Conservation (phyloP, 164 flowering plant species). For the Platanus orientalis region DNA sequence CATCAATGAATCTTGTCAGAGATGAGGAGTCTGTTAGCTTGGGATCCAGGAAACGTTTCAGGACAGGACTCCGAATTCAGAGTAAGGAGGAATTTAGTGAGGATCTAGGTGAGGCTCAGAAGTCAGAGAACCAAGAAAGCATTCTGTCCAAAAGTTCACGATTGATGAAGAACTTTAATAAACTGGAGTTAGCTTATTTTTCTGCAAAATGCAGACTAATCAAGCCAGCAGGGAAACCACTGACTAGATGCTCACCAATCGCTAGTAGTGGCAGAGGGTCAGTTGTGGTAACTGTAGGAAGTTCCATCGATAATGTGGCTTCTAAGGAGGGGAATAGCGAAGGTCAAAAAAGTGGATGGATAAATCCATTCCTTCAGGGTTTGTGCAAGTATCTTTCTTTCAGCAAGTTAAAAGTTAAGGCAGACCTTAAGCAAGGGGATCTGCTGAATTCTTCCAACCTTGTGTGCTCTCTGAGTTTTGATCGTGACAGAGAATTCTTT, state of each 20-base stretch:
- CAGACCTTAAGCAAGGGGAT: conserved; percentile 83
- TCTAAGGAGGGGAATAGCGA: conserved; percentile 37
- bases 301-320: conserved; percentile 55
- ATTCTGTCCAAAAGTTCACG: conserved; percentile 52
- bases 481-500: conserved; percentile 71
- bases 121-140: conserved; percentile 38
- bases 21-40: conserved; percentile 38
- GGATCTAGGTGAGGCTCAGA: conserved; percentile 26
- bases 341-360: conserved; percentile 55
- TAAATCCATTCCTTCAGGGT: conserved; percentile 84
- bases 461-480: conserved; percentile 64
- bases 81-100: conserved; percentile 33
- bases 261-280: conserved; percentile 63
- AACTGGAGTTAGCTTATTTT: conserved; percentile 79
- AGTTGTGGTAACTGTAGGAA: conserved; percentile 54
- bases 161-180: conserved; percentile 78
- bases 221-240: conserved; percentile 29
- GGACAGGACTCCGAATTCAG: conserved; percentile 30
- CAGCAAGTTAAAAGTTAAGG: conserved; percentile 74
- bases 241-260: conserved; percentile 33
- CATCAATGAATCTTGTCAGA: conserved; percentile 23
- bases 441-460: conserved; percentile 62
- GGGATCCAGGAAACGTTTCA: conserved; percentile 57
- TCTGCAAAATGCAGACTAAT: conserved; percentile 52
- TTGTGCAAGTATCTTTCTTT: conserved; percentile 82